phyloP scores from a whole-genome alignment of 2,329 filamentous ascomycete species.

The Beauveria asiatica region DNA sequence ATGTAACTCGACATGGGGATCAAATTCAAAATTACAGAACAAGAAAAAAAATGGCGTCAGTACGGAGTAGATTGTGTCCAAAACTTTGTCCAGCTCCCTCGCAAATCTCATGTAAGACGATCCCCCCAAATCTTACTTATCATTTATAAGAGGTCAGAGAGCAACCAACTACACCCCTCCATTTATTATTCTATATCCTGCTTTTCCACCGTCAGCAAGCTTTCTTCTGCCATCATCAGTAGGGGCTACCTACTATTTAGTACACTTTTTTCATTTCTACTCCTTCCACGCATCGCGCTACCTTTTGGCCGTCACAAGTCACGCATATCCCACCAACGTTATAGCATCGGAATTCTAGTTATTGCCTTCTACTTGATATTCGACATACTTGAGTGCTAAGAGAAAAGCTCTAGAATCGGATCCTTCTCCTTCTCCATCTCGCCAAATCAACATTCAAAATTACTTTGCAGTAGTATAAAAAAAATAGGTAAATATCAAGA shows the following conservation, averaged over 20 bases:
- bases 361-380: neutral
- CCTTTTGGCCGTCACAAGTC: too few species aligned
- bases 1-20: too few species aligned
- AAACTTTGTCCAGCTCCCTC: too few species aligned
- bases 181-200: neutral
- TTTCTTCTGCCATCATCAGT: too few species aligned
- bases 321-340: neutral
- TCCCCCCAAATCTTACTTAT: neutral
- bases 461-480: neutral
- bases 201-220: too few species aligned
- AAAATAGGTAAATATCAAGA: neutral
- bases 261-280: neutral
- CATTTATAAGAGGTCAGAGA: neutral
- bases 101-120: neutral
- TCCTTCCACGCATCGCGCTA: neutral
- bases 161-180: neutral
- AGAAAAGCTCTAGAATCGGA: neutral
- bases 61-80: too few species aligned
- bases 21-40: too few species aligned
- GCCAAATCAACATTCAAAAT: neutral
- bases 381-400: neutral
- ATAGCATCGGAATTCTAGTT: neutral
- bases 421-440: neutral
- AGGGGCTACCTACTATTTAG: too few species aligned
- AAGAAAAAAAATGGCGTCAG: too few species aligned